Conservation (phyloP, 2,329 filamentous ascomycete species). For the Apiospora aurea region DNA sequence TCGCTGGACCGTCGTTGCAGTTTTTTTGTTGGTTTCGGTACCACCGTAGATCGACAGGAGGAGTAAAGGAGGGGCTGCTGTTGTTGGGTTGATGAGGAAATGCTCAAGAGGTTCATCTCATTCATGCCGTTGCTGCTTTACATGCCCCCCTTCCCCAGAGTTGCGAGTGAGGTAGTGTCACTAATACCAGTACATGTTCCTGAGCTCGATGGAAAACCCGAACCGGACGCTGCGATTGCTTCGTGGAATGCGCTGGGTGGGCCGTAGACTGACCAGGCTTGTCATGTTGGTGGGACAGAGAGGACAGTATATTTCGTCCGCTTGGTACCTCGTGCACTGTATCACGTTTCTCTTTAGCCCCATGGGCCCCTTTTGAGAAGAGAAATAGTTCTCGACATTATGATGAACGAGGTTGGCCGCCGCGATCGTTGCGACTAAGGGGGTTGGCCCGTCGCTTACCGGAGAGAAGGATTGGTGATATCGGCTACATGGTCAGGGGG, state of each 20-base stretch:
- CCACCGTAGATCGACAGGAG: neutral
- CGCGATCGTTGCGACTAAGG: neutral
- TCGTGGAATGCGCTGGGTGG: slow-evolving; percentile 7
- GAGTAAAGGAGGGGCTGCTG: neutral
- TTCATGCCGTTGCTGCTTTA: neutral
- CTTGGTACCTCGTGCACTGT: slow-evolving; percentile 15
- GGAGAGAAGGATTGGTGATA: slow-evolving; percentile 3
- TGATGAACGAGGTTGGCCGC: neutral
- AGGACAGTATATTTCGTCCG: slow-evolving; percentile 11
- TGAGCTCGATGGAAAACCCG: neutral
- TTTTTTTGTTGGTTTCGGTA: neutral
- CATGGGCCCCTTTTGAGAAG: neutral
- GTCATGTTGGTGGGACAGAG: slow-evolving; percentile 13
- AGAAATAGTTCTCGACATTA: neutral
- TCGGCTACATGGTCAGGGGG: neutral
- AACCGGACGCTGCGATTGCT: neutral
- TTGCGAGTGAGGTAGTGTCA: neutral
- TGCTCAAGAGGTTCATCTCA: neutral
- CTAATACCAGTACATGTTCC: neutral
- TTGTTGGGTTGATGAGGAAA: neutral
- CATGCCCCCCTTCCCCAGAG: neutral
- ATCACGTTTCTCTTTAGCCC: slow-evolving; percentile 6
- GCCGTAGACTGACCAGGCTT: neutral
- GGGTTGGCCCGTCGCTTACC: slow-evolving; percentile 8
- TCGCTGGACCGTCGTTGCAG: neutral